phyloP scores from a whole-genome alignment of 2,329 filamentous ascomycete species.

The Penicillium sp. region DNA sequence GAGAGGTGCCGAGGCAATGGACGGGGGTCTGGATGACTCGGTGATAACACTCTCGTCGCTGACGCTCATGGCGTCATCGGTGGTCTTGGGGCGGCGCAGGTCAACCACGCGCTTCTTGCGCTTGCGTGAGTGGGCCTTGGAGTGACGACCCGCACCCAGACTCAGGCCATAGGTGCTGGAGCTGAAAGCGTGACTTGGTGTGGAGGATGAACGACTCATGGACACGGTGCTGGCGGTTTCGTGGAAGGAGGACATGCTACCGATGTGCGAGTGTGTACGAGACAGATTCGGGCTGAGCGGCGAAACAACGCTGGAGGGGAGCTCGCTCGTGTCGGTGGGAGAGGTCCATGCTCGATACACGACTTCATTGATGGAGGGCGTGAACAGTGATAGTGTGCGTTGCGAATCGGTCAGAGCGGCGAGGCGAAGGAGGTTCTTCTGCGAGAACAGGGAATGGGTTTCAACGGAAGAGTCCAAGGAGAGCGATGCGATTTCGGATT shows the following conservation, averaged over 20 bases:
- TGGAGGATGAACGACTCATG: slow-evolving; percentile 54
- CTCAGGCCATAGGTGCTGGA: slow-evolving; percentile 43
- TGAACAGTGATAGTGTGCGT: slow-evolving; percentile 86
- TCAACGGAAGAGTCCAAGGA: slow-evolving; percentile 79
- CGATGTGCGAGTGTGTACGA: slow-evolving; percentile 64
- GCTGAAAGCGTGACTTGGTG: slow-evolving; percentile 37
- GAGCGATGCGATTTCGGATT: slow-evolving; percentile 72
- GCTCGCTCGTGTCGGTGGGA: slow-evolving; percentile 68
- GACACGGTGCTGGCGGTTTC: slow-evolving; percentile 69
- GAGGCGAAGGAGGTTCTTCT: slow-evolving; percentile 86
- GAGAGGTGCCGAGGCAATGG: slow-evolving; percentile 54
- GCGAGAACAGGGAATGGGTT: slow-evolving; percentile 86
- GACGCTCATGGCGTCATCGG: slow-evolving; percentile 43
- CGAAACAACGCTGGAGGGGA: slow-evolving; percentile 40
- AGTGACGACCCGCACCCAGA: slow-evolving; percentile 44
- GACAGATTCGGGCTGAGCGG: slow-evolving; percentile 55
- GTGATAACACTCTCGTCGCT: slow-evolving; percentile 45
- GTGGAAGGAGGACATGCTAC: slow-evolving; percentile 67
- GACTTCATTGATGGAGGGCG: slow-evolving; percentile 83
- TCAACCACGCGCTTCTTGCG: slow-evolving; percentile 54
- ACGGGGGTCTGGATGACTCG: slow-evolving; percentile 47
- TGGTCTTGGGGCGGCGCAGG: slow-evolving; percentile 43
- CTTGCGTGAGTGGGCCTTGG: slow-evolving; percentile 45
- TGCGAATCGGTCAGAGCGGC: slow-evolving; percentile 84
- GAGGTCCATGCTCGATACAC: slow-evolving; percentile 93